Evolutionary conservation across 345 rosid genomes (phyloP), one percentile per base, ranked within the genome.

Genomic region (Hibiscus tridactylites): DNA sequence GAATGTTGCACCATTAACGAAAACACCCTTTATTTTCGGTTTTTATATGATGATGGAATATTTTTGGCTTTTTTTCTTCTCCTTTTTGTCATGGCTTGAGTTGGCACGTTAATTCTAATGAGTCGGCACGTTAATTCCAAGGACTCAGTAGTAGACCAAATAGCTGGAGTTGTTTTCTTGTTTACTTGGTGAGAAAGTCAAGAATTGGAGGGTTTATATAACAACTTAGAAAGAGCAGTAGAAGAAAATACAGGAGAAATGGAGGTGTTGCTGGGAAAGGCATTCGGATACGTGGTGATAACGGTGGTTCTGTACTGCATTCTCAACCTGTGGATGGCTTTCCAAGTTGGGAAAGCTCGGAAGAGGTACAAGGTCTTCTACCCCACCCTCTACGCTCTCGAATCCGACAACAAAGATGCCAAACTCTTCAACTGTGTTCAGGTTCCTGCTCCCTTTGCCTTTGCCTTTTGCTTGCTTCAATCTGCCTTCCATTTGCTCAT

Each of bases 321-420:
- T 71, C 82, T 91, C 68, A 93, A 93, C 78, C 62, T 91, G 74
- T 93, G 90, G 90, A 91, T 93, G 98, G 68, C 76, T 0, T 3
- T 1, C 13, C 86, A 82, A 79, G 97, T 91, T 16, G 91, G 86
- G 37, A 50, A 57, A 71, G 98, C 98, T 60, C 91, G 98, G 72
- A 93, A 84, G 81, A 91, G 73, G 88, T 91, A 86, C 74, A 84
- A 87, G n/a, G 97, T 94, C 63, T 75, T 70, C 13, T 94, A 85
- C 77, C 98, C 98, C 12, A 87, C 85, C 44, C 84, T 94, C 11
- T 91, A 94, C 46, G 96, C 97, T 17, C 1, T 76, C 10, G 97
- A 94, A 78, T 88, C 98, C n/a, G 95, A 91, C 15, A 88, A 84
- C 82, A 90, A 91, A 80, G 86, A 94, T 12, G 98, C 97, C n/a